These are phyloP conservation scores for Epichloe sylvatica DNA, from an alignment of 2,329 filamentous ascomycete species.

Conservation along the genomic window DNA sequence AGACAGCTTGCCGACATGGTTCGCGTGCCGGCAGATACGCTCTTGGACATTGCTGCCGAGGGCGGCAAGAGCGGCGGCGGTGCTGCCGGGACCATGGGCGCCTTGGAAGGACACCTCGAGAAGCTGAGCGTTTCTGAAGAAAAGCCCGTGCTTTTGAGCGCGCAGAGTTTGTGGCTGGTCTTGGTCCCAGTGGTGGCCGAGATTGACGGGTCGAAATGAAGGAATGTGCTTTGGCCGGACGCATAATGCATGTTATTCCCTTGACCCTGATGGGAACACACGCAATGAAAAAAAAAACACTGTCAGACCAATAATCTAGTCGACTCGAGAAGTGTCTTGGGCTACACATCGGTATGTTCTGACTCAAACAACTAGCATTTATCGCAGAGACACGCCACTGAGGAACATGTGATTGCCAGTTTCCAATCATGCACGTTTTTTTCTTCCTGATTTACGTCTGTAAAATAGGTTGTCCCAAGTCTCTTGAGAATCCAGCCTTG, in stretches of 20 bases:
- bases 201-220: not conserved
- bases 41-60: conserved; percentile 24
- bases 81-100: conserved; percentile 9
- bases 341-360: conserved; percentile 21
- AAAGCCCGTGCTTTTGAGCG: conserved; percentile 13
- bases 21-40: conserved; percentile 19
- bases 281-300: no score
- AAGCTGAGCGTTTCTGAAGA: conserved; percentile 16
- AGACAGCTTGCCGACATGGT: conserved; percentile 16
- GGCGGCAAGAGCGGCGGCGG: no score
- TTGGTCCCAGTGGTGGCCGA: conserved; percentile 9
- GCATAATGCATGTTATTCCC: no score
- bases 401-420: not conserved
- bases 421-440: no score
- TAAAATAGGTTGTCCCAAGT: not conserved
- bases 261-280: conserved; percentile 14
- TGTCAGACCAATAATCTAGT: no score
- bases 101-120: conserved; percentile 16
- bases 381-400: conserved; percentile 9
- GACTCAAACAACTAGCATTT: conserved; percentile 16
- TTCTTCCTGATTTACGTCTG: no score
- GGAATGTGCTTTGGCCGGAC: no score
- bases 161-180: conserved; percentile 24
- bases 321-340: conserved; percentile 22
- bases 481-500: not conserved